Percentiles rank a stretch among this genome's conserved stretches.
Evolutionary conservation across 1,139 yeast species (phyloP).

Genomic region (Pichia norvegensis): DNA sequence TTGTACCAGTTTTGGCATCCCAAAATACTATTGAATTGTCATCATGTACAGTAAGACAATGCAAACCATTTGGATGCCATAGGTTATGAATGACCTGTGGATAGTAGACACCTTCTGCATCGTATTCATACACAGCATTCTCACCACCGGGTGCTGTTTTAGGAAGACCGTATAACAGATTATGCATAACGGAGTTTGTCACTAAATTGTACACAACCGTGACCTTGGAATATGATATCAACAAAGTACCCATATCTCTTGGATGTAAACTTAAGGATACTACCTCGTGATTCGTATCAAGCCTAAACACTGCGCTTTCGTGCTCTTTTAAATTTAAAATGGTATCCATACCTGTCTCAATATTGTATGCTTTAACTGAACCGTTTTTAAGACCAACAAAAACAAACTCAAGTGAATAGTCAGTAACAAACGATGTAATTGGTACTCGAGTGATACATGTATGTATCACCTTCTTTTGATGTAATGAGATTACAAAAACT

Average conservation of each 20-base stretch:
- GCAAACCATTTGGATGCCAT: conserved; percentile 92
- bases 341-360: conserved; percentile 66
- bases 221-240: conserved; percentile 64
- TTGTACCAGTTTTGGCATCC: conserved; percentile 75
- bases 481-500: conserved; percentile 62
- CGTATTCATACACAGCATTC: conserved; percentile 35
- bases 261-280: conserved; percentile 74
- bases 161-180: conserved; percentile 52
- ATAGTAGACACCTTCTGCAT: conserved; percentile 27
- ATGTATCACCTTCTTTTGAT: conserved; percentile 51
- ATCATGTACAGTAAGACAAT: conserved; percentile 65
- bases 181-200: conserved; percentile 47
- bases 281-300: conserved; percentile 52
- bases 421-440: conserved; percentile 62
- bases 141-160: conserved; percentile 61
- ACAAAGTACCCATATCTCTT: conserved; percentile 70
- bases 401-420: conserved; percentile 85
- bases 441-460: conserved; percentile 53
- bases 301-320: conserved; percentile 50
- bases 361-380: conserved; percentile 63
- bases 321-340: conserved; percentile 65
- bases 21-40: conserved; percentile 87
- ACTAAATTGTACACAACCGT: conserved; percentile 66
- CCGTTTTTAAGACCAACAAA: conserved; percentile 79
- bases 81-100: conserved; percentile 54